Percentiles rank a stretch among this genome's conserved stretches.
These are phyloP conservation scores for Melampsora americana DNA, from an alignment of 1,284 basidiomycete species.

Conservation along the genomic window DNA sequence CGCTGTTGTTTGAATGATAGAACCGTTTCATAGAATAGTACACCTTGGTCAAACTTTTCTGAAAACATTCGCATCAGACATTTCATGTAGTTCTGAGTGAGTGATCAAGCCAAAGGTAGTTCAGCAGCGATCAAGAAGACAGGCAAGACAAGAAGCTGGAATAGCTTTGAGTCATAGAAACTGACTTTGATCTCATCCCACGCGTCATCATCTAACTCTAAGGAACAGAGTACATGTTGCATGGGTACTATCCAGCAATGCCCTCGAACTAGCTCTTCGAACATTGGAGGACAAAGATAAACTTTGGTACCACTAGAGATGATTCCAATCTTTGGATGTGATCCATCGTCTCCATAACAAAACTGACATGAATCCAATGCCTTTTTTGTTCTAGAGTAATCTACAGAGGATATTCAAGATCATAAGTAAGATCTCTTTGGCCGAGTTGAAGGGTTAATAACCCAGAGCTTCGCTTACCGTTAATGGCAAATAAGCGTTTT, in stretches of 20 bases:
- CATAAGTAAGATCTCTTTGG: not conserved
- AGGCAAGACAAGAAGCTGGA: not conserved
- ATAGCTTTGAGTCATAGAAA: slow-evolving; percentile 46
- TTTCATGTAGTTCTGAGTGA: slow-evolving; percentile 86
- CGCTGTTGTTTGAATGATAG: slow-evolving; percentile 77
- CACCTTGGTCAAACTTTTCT: slow-evolving; percentile 73
- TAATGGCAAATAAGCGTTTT: slow-evolving; percentile 94
- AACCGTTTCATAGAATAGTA: slow-evolving; percentile 91
- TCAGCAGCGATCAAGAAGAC: slow-evolving; percentile 9
- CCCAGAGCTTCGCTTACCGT: slow-evolving; percentile 61
- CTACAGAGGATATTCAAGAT: slow-evolving; percentile 56
- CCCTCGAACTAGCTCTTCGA: slow-evolving; percentile 78
- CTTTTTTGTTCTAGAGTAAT: slow-evolving; percentile 90
- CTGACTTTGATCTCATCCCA: slow-evolving; percentile 92
- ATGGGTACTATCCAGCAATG: slow-evolving; percentile 95
- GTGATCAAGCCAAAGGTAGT: not conserved
- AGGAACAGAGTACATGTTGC: slow-evolving; percentile 81
- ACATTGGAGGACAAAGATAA: slow-evolving; percentile 81
- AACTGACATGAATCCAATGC: slow-evolving; percentile 64
- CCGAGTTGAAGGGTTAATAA: not conserved
- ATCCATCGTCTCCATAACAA: slow-evolving; percentile 55
- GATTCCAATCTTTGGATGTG: slow-evolving; percentile 73
- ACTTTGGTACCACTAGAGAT: slow-evolving; percentile 83
- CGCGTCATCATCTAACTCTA: slow-evolving; percentile 94
- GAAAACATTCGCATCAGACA: slow-evolving; percentile 91